phyloP scores from a whole-genome alignment of 805 yeast genomes.

The Pichia gijzeniarum region DNA sequence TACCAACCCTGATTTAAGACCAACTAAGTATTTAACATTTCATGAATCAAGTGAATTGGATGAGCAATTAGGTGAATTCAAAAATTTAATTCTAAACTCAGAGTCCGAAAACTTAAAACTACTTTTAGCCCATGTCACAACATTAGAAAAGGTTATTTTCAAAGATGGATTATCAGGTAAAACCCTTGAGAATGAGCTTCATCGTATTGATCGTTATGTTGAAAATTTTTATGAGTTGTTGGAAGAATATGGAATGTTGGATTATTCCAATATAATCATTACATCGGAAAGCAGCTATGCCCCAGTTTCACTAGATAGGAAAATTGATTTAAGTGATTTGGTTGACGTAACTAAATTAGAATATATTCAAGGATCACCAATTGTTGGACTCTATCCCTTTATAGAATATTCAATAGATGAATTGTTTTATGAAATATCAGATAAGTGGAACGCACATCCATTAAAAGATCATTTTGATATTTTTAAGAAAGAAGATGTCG shows the following conservation, averaged over 20 bases:
- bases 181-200: slow-evolving; percentile 47
- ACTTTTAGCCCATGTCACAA: slow-evolving; percentile 71
- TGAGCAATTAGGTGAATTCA: slow-evolving; percentile 49
- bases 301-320: slow-evolving; percentile 66
- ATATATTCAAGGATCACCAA: slow-evolving; percentile 80
- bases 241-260: slow-evolving; percentile 46
- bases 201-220: slow-evolving; percentile 61
- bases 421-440: slow-evolving; percentile 38
- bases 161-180: slow-evolving; percentile 60
- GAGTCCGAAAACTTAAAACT: slow-evolving; percentile 62
- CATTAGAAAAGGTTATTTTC: slow-evolving; percentile 76
- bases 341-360: slow-evolving; percentile 49
- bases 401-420: slow-evolving; percentile 35
- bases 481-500: slow-evolving; percentile 50
- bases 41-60: slow-evolving; percentile 57
- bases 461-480: slow-evolving; percentile 36
- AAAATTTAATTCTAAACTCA: slow-evolving; percentile 61
- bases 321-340: slow-evolving; percentile 68
- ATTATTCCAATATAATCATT: slow-evolving; percentile 65
- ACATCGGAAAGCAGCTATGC: slow-evolving; percentile 96
- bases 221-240: slow-evolving; percentile 44
- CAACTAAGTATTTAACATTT: slow-evolving; percentile 54
- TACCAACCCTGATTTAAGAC: slow-evolving; percentile 36
- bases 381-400: slow-evolving; percentile 66
- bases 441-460: slow-evolving; percentile 27